Evolutionary conservation across 306 rosid genomes (phyloP).

Genomic region (Abrus precatorius): DNA sequence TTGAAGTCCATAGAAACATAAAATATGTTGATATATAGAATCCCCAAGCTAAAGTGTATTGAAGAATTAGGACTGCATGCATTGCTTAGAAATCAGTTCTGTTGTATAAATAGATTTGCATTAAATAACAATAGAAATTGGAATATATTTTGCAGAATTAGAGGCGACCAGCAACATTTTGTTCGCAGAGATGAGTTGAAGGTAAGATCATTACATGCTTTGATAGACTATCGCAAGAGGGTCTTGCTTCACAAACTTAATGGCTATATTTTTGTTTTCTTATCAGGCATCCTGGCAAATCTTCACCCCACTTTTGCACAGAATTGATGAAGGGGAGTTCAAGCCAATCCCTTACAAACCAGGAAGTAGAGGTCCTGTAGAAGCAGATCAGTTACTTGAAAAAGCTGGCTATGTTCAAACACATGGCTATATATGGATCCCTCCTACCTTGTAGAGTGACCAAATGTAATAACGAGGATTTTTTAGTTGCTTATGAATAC

Average conservation of each 20-base stretch:
- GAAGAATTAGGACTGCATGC: background rate
- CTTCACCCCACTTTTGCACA: conserved; percentile 88
- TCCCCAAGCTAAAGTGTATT: background rate
- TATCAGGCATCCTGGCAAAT: conserved; percentile 91
- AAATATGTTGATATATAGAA: background rate
- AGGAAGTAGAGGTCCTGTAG: conserved; percentile 85
- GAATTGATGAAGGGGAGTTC: conserved; percentile 69
- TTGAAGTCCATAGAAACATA: background rate
- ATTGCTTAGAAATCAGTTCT: background rate
- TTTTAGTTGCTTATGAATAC: background rate
- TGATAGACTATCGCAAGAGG: conserved; percentile 3
- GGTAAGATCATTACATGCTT: conserved; percentile 55
- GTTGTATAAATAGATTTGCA: background rate
- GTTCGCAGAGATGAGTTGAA: conserved; percentile 89
- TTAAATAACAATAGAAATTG: conserved; percentile 31
- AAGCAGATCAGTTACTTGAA: conserved; percentile 73
- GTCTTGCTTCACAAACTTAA: conserved; percentile 12
- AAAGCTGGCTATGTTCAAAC: conserved; percentile 83
- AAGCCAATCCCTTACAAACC: conserved; percentile 72
- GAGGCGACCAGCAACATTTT: conserved; percentile 90
- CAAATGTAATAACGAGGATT: background rate
- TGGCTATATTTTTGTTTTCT: conserved; percentile 25
- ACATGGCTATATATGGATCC: conserved; percentile 85
- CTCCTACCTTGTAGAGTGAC: conserved; percentile 72
- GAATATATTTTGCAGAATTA: conserved; percentile 64